These are phyloP conservation scores for Emmonsiellopsis sp. DNA, from an alignment of 2,329 filamentous ascomycete genomes.

Conservation along the genomic window DNA sequence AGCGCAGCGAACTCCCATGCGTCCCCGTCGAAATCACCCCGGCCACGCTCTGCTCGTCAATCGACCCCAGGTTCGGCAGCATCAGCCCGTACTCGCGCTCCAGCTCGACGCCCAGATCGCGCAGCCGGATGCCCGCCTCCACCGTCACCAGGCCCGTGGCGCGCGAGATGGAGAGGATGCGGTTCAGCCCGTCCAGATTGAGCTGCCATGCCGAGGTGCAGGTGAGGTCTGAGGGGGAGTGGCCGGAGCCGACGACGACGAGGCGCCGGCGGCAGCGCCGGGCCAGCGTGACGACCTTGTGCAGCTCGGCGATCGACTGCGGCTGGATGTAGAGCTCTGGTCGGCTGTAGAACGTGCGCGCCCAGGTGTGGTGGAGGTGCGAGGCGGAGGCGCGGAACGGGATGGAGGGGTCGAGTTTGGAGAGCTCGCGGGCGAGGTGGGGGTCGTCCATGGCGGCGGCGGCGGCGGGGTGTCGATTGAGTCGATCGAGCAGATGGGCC, in stretches of 20 bases:
- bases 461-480: no score
- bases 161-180: constrained; percentile 60
- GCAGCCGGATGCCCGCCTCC: constrained; percentile 80
- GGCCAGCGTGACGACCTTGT: constrained; percentile 73
- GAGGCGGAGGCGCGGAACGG: constrained; percentile 66
- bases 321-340: constrained; percentile 90
- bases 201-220: constrained; percentile 91
- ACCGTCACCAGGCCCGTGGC: constrained; percentile 61
- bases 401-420: constrained; percentile 50
- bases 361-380: constrained; percentile 87
- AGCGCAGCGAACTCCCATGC: constrained; percentile 74
- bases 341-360: constrained; percentile 76
- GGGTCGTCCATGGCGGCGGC: constrained; percentile 3
- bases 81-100: constrained; percentile 62
- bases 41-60: constrained; percentile 86
- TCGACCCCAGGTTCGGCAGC: constrained; percentile 87
- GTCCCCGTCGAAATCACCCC: constrained; percentile 90
- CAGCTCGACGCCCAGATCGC: constrained; percentile 62
- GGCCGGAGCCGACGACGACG: constrained; percentile 78
- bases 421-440: constrained; percentile 40
- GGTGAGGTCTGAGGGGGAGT: constrained; percentile 86
- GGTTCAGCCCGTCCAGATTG: constrained; percentile 76
- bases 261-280: constrained; percentile 71
- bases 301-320: constrained; percentile 66
- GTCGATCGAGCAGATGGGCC: no score